phyloP scores from a whole-genome alignment of 345 rosid species.

The Brassica cretica region DNA sequence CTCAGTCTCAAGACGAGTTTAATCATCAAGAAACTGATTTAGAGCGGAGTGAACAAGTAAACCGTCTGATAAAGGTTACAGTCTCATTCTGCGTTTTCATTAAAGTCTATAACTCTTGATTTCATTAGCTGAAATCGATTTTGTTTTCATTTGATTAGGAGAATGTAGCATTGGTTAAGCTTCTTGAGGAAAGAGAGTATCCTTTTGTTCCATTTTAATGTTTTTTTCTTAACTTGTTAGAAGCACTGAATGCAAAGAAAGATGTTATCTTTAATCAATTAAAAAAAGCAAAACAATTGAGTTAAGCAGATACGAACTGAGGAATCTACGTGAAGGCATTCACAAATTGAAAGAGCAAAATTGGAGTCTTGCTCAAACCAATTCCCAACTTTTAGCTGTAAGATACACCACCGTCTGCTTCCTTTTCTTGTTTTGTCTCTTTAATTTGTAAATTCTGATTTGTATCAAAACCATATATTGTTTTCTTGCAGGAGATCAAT shows the following conservation, averaged over 20 bases:
- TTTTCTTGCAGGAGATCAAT: constrained; percentile 27
- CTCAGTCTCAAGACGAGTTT: constrained; percentile 45
- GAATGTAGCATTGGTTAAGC: constrained; percentile 55
- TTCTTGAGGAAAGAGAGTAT: constrained; percentile 76
- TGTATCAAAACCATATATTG: not conserved
- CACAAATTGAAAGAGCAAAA: constrained; percentile 28
- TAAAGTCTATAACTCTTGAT: not conserved
- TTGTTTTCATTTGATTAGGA: constrained; percentile 48
- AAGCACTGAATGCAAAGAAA: not conserved
- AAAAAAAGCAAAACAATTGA: constrained; percentile 29
- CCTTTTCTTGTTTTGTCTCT: not conserved
- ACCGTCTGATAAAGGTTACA: constrained; percentile 45
- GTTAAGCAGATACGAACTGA: constrained; percentile 14
- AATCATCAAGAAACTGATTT: constrained; percentile 30
- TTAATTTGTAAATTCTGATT: not conserved
- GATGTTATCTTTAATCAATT: not conserved
- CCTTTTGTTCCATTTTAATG: constrained; percentile 37
- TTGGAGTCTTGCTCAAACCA: constrained; percentile 31
- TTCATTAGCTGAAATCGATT: not conserved
- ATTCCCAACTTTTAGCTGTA: constrained; percentile 26
- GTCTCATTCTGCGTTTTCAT: not conserved
- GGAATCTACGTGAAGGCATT: constrained; percentile 25
- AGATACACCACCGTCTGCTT: not conserved
- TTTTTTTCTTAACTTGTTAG: not conserved
- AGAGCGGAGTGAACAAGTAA: constrained; percentile 33